Conservation (phyloP, 768 basidiomycete species). For the Tricholoma matsutake region DNA sequence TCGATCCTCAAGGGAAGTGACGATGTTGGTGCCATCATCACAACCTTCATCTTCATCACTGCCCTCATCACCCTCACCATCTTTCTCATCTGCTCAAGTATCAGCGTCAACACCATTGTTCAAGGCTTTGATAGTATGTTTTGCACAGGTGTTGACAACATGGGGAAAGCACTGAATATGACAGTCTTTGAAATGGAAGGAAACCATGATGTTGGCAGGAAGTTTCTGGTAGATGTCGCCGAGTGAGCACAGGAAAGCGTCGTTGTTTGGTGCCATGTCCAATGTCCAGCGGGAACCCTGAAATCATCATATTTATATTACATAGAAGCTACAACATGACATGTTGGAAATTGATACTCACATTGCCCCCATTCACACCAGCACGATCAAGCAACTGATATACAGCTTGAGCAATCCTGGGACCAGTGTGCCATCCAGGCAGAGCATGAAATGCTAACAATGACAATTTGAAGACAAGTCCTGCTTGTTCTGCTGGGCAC, state of each 20-base stretch:
- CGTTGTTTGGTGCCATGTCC: slow-evolving; percentile 18
- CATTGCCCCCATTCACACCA: background rate
- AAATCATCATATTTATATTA: background rate
- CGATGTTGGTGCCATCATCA: background rate
- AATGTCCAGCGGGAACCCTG: background rate
- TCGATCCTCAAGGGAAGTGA: no score
- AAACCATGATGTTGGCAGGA: background rate
- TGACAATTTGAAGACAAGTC: slow-evolving; percentile 5
- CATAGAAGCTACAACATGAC: background rate
- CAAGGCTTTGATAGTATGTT: slow-evolving; percentile 7
- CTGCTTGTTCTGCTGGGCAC: background rate
- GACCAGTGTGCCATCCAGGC: slow-evolving; percentile 13
- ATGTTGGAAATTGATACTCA: background rate
- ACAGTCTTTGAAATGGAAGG: slow-evolving; percentile 8
- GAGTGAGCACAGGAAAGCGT: slow-evolving; percentile 3
- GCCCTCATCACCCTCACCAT: background rate
- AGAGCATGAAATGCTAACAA: slow-evolving; percentile 17
- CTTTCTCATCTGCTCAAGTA: background rate
- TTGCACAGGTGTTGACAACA: slow-evolving; percentile 16
- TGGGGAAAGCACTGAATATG: slow-evolving; percentile 20
- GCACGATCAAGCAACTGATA: slow-evolving; percentile 1
- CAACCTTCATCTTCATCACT: background rate
- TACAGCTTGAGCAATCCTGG: slow-evolving; percentile 2
- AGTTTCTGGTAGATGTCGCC: background rate
- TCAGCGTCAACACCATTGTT: background rate